Base-by-base conservation (phyloP, 169 alveolate species). In the Plasmodium cynomolgi region DNA sequence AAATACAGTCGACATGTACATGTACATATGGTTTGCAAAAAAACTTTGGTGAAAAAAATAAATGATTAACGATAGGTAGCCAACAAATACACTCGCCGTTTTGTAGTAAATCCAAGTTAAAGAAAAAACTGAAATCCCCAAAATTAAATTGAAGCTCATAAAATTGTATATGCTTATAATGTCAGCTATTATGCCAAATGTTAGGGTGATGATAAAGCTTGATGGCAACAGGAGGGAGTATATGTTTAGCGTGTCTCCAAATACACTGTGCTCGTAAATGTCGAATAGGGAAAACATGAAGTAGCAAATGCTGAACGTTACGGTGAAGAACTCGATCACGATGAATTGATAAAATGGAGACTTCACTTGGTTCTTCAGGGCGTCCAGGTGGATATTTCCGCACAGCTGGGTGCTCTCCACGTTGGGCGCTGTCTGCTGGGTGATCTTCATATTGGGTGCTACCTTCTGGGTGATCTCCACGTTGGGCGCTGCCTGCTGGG, bases 1-100 rank as follows among this genome's bases (percentile, higher is more conserved):
- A 68, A 90, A 90, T n/a, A 90, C 81, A 7, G 94, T 90, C 17
- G 94, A 90, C 94, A 90, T 90, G 26, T 81, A 90, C 91, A 90
- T 90, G 29, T 90, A 90, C 94, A 90, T 90, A 33, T 90, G 94
- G 83, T 90, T 90, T 26, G 84, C 94, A 81, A 56, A 90, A 90
- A 90, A 79, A 80, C 94, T 90, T 47, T 81, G 91, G 73, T 90
- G 94, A 68, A 90, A 81, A 68, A 90, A 79, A 90, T 81, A 90
- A 15, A 90, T 31, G 20, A 90, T 41, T 81, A 90, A 80, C 0
- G 94, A 79, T 15, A 71, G 26, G 74, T 81, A 81, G 3, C 91
- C 94, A 68, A 81, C 37, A 2, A 81, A 34, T 71, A 90, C 94
- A 90, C 68, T 90, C 11, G 54, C 9, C 72, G 84, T 90, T 29